A percentile compares a stretch with the other conserved stretches of the same genome.
phyloP scores from a whole-genome alignment of 352 stramenopile genomes.

The Phytophthora pseudosyringae region DNA sequence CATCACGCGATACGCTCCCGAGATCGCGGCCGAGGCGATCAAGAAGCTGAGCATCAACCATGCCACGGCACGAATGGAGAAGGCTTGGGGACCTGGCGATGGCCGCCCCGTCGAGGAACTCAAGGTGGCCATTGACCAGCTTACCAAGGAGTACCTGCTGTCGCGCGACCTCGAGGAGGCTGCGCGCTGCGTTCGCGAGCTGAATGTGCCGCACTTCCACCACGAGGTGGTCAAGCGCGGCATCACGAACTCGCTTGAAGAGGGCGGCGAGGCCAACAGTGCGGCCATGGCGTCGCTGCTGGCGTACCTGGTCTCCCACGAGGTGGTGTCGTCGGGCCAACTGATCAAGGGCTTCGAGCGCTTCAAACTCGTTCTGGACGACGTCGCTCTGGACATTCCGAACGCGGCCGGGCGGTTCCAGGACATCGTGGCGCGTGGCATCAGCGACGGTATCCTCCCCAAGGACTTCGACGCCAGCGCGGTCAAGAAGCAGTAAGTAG shows the following conservation, averaged over 20 bases:
- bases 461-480: slow-evolving; percentile 58
- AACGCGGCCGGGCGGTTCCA: slow-evolving; percentile 59
- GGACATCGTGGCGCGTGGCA: slow-evolving; percentile 47
- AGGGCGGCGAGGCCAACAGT: slow-evolving; percentile 54
- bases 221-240: slow-evolving; percentile 95
- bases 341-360: slow-evolving; percentile 85
- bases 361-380: slow-evolving; percentile 71
- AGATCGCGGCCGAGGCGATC: slow-evolving; percentile 96
- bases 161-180: slow-evolving; percentile 96
- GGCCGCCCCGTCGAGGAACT: slow-evolving; percentile 91
- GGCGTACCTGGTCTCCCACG: slow-evolving; percentile 71
- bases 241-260: slow-evolving; percentile 63
- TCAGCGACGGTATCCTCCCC: slow-evolving; percentile 50
- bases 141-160: slow-evolving; percentile 97
- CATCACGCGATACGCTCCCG: slow-evolving; percentile 92
- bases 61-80: slow-evolving; percentile 94
- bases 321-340: slow-evolving; percentile 67
- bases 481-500: slow-evolving; percentile 39
- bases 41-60: slow-evolving; percentile 97
- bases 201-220: slow-evolving; percentile 96
- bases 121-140: slow-evolving; percentile 94
- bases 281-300: slow-evolving; percentile 78
- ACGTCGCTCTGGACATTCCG: slow-evolving; percentile 75
- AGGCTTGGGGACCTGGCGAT: slow-evolving; percentile 97
- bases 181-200: slow-evolving; percentile 91